phyloP scores from a whole-genome alignment of 2,329 filamentous ascomycete species.

The Rosellinia necatrix region DNA sequence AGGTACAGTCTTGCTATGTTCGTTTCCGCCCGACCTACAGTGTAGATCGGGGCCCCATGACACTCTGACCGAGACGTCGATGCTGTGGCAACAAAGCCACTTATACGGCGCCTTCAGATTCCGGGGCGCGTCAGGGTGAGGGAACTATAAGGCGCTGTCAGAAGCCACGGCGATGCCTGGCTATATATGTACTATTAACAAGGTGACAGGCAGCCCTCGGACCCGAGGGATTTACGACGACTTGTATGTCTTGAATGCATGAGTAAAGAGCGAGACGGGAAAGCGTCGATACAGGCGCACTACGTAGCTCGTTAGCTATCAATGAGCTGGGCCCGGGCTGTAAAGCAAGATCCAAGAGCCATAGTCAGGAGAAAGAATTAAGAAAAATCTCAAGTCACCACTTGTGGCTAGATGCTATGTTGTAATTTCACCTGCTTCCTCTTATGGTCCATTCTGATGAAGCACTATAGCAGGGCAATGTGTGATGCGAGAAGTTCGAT shows the following conservation, averaged over 20 bases:
- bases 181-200: slow-evolving; percentile 38
- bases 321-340: background rate
- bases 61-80: background rate
- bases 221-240: slow-evolving; percentile 21
- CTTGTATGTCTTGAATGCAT: slow-evolving; percentile 24
- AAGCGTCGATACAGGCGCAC: slow-evolving; percentile 3
- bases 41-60: background rate
- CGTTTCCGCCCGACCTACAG: background rate
- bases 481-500: too few relatives aligned
- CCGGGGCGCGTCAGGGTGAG: background rate
- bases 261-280: slow-evolving; percentile 10
- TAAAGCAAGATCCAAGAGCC: background rate
- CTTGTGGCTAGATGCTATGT: background rate
- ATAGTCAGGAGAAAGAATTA: slow-evolving; percentile 3
- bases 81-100: background rate
- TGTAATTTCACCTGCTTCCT: background rate
- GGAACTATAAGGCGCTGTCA: slow-evolving; percentile 11
- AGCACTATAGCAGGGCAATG: too few relatives aligned
- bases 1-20: background rate
- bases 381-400: slow-evolving; percentile 12
- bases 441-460: background rate
- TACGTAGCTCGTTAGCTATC: slow-evolving; percentile 20
- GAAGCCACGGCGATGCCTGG: slow-evolving; percentile 22
- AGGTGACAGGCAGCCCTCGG: slow-evolving; percentile 23
- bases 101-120: background rate